Evolutionary conservation across 129 eudicot species (phyloP), one percentile per base, ranked within the genome.

Genomic region (Helichrysum umbraculigerum): DNA sequence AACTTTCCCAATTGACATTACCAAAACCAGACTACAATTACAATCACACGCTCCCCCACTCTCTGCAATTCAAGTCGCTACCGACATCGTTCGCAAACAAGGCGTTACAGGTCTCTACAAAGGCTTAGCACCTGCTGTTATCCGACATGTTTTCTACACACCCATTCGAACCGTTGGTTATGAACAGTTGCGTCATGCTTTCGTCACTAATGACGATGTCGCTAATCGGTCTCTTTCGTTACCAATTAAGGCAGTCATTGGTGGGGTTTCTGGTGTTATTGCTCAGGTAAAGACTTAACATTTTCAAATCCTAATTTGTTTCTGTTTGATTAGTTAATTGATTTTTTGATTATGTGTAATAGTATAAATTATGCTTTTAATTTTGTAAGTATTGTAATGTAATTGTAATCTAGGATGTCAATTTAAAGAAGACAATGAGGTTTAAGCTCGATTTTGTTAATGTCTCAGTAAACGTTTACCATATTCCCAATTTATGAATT

Each of bases 1-100:
- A 60, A 93, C 98, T 4, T 93, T 93, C 71, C 98, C 98, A 3
- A 87, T 93, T 19, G 98, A 93, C 79, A 81, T 93, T n/a, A 88
- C 87, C 19, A 93, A 93, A 74, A 93, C 98, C 6, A 79, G 96
- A 50, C 97, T 93, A 62, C 98, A 93, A 42, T 82, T 92, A 64
- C 92, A 83, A 66, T 82, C 81, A 51, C 93, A 9, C 8, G 14
- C 65, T 16, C 82, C 76, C 59, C 84, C 78, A 5, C 44, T 80
- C 64, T 83, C 88, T 6, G 86, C 97, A 7, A 68, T 80, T 60
- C 74, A 77, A 28, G 83, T 88, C 20, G 91, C 86, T 10, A 58
- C 75, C 39, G 75, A 73, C 19, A 87, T 88, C 61, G 61, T 85
- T 17, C 80, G 83, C 20, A 56, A 39, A 66, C 86, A 93, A 82